These are phyloP conservation scores for Tolypocladium amazonense DNA, from an alignment of 2,329 filamentous ascomycete species.

Conservation along the genomic window DNA sequence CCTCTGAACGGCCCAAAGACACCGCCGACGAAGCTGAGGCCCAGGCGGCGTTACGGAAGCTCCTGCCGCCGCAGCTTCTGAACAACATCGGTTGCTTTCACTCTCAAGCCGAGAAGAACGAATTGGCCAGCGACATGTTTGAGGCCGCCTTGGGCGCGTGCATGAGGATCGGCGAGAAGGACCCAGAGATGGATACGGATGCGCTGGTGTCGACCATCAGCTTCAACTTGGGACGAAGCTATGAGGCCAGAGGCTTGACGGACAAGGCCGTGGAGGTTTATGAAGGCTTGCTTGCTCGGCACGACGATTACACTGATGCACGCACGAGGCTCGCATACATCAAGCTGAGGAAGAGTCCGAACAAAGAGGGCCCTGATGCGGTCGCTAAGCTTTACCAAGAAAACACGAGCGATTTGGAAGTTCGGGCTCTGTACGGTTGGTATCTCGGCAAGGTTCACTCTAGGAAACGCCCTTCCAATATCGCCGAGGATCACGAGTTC, in stretches of 20 bases:
- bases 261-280: conserved; percentile 86
- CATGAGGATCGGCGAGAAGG: conserved; percentile 66
- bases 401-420: conserved; percentile 77
- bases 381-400: conserved; percentile 79
- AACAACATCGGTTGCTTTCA: conserved; percentile 98
- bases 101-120: conserved; percentile 75
- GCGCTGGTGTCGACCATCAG: conserved; percentile 91
- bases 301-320: conserved; percentile 88
- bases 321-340: conserved; percentile 84
- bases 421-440: conserved; percentile 90
- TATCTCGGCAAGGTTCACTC: conserved; percentile 73
- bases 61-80: conserved; percentile 77
- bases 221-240: conserved; percentile 90
- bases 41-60: conserved; percentile 56
- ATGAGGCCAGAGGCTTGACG: conserved; percentile 71
- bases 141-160: conserved; percentile 86
- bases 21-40: conserved; percentile 45
- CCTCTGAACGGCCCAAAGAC: conserved; percentile 54
- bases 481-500: conserved; percentile 83
- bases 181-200: conserved; percentile 72
- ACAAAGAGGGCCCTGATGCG: conserved; percentile 76
- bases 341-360: conserved; percentile 67
- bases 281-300: conserved; percentile 71
- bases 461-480: conserved; percentile 69
- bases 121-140: conserved; percentile 75